These are phyloP conservation scores for Trapa bicornis DNA, from an alignment of 345 rosid genomes.

Conservation along the genomic window DNA sequence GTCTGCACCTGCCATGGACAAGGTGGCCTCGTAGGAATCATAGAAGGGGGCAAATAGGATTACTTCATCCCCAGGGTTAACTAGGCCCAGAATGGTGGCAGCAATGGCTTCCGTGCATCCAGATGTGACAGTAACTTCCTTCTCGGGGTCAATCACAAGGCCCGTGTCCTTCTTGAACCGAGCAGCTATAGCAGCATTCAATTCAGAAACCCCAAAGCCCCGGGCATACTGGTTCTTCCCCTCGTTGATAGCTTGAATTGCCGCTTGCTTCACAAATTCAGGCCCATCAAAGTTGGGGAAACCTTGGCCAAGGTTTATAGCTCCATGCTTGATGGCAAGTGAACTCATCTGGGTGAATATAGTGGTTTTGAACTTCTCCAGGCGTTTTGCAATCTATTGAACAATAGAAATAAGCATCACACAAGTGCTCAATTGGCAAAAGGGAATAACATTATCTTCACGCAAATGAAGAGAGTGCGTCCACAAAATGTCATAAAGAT, in stretches of 20 bases:
- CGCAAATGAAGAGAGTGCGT: not conserved
- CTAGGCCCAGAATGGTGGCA: slow-evolving; percentile 68
- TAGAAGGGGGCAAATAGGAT: slow-evolving; percentile 85
- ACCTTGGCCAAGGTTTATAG: slow-evolving; percentile 90
- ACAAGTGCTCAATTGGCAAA: not conserved
- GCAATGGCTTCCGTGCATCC: slow-evolving; percentile 98
- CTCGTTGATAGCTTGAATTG: slow-evolving; percentile 76
- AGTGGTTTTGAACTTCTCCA: slow-evolving; percentile 94
- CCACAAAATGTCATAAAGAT: not conserved
- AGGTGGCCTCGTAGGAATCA: slow-evolving; percentile 87
- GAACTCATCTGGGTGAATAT: slow-evolving; percentile 90
- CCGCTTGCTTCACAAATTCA: slow-evolving; percentile 87
- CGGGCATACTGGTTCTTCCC: slow-evolving; percentile 98
- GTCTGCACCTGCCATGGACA: slow-evolving; percentile 96
- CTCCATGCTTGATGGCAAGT: slow-evolving; percentile 76
- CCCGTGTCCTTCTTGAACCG: slow-evolving; percentile 68
- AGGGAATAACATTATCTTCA: not conserved
- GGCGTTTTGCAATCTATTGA: slow-evolving; percentile 60
- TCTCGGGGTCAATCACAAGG: slow-evolving; percentile 72
- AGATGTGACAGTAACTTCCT: slow-evolving; percentile 78
- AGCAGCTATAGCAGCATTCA: slow-evolving; percentile 53
- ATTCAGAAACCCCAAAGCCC: slow-evolving; percentile 61
- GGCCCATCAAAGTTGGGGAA: slow-evolving; percentile 98
- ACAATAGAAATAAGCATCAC: not conserved
- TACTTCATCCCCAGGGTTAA: slow-evolving; percentile 93